Evolutionary conservation across 2,329 filamentous ascomycete species (phyloP).

Genomic region (Arthrobotrys pseudoclavata): DNA sequence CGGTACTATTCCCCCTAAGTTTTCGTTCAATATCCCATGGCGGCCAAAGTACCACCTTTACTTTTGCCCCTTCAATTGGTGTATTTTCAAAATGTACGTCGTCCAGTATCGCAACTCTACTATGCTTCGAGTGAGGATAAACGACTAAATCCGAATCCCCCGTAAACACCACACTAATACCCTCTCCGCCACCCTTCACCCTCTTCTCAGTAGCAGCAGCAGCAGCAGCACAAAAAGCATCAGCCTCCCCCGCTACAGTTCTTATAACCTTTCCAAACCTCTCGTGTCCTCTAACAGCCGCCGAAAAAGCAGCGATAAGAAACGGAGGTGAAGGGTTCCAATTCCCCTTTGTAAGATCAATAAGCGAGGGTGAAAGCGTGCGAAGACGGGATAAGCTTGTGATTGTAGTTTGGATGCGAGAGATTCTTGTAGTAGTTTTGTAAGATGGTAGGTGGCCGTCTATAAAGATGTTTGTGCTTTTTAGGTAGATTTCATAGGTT

Average conservation of each 20-base stretch:
- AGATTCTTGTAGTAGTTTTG: conserved; percentile 42
- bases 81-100: conserved; percentile 26
- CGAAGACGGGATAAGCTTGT: conserved; percentile 22
- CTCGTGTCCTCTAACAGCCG: conserved; percentile 17
- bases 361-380: conserved; percentile 18
- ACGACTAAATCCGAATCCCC: conserved; percentile 45
- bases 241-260: conserved; percentile 45
- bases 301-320: conserved; percentile 41
- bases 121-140: conserved; percentile 9
- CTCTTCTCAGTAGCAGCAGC: conserved; percentile 14
- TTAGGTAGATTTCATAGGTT: background rate
- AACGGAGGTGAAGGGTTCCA: conserved; percentile 49
- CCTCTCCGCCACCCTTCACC: background rate
- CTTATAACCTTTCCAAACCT: conserved; percentile 15
- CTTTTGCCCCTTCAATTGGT: background rate
- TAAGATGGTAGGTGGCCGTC: conserved; percentile 49
- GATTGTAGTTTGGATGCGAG: conserved; percentile 35
- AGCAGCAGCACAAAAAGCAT: conserved; percentile 40
- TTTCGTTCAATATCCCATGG: conserved; percentile 32
- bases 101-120: conserved; percentile 19
- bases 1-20: conserved; percentile 3
- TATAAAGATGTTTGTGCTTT: conserved; percentile 21
- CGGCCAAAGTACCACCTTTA: conserved; percentile 39
- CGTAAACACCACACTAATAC: conserved; percentile 41
- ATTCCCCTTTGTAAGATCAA: conserved; percentile 29